phyloP scores from a whole-genome alignment of 306 rosid species.

The Oemleria cerasiformis region DNA sequence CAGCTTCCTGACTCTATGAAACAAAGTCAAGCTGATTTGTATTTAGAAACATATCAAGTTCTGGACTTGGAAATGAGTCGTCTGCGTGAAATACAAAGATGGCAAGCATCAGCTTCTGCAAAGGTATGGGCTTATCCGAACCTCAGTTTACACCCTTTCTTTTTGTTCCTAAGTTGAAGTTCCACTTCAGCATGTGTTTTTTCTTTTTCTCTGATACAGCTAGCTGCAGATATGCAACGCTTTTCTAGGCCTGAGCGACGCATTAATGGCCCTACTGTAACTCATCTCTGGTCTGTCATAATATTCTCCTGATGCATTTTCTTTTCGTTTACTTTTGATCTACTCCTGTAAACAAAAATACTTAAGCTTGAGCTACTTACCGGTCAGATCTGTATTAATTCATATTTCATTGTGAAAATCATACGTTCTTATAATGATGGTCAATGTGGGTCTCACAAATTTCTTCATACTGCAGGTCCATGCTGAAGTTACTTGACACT shows the following conservation, averaged over 20 bases:
- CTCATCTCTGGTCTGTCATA: slow-evolving; percentile 81
- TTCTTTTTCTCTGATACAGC: slow-evolving; percentile 48
- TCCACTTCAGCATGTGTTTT: slow-evolving; percentile 19
- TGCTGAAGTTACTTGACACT: slow-evolving; percentile 92
- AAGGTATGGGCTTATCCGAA: slow-evolving; percentile 41
- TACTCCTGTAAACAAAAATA: too few relatives aligned
- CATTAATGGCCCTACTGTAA: slow-evolving; percentile 91
- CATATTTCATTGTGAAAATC: too few relatives aligned
- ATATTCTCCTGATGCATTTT: slow-evolving; percentile 17
- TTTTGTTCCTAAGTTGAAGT: slow-evolving; percentile 15
- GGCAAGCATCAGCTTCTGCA: slow-evolving; percentile 96
- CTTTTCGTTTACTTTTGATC: neutral
- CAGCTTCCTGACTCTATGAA: slow-evolving; percentile 99
- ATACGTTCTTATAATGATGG: too few relatives aligned
- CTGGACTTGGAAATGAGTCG: slow-evolving; percentile 99
- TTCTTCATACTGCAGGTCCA: slow-evolving; percentile 64
- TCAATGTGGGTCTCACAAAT: slow-evolving; percentile 16
- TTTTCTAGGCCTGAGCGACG: slow-evolving; percentile 98
- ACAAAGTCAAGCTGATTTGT: slow-evolving; percentile 98
- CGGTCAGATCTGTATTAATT: too few relatives aligned
- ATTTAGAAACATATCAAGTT: slow-evolving; percentile 95
- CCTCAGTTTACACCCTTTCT: slow-evolving; percentile 13
- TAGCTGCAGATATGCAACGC: slow-evolving; percentile 98
- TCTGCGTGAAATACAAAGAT: slow-evolving; percentile 89
- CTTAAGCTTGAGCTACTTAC: too few relatives aligned